Percentiles rank a stretch among this genome's conserved stretches.
Conservation (phyloP, 768 basidiomycete species). For the Termitomyces bulborhizus region DNA sequence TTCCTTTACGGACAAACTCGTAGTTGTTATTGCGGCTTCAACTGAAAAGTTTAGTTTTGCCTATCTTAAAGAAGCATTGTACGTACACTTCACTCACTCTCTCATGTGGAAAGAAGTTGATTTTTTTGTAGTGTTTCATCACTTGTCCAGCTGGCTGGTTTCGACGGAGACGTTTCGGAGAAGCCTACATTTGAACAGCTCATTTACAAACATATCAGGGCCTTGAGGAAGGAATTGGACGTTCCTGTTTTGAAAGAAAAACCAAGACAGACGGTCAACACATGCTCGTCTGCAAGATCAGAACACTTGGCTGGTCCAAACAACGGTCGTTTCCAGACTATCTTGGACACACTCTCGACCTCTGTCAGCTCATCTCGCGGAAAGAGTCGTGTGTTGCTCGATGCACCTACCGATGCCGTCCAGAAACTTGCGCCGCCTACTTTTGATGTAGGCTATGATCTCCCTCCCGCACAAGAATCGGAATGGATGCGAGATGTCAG, state of each 20-base stretch:
- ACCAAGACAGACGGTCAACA: background rate
- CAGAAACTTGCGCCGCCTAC: too few relatives aligned
- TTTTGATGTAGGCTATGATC: background rate
- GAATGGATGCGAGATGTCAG: slow-evolving; percentile 2
- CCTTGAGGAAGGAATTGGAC: slow-evolving; percentile 62
- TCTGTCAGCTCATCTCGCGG: slow-evolving; percentile 1
- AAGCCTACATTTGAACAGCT: slow-evolving; percentile 43
- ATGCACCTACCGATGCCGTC: background rate
- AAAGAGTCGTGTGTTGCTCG: slow-evolving; percentile 8
- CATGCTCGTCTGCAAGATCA: background rate
- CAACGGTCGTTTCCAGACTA: slow-evolving; percentile 14
- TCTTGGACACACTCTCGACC: slow-evolving; percentile 6
- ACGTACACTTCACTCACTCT: slow-evolving; percentile 22
- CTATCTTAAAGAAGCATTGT: slow-evolving; percentile 89
- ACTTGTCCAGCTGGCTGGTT: slow-evolving; percentile 57
- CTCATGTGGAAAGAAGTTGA: background rate
- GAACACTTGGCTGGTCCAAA: slow-evolving; percentile 1
- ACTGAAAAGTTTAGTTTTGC: slow-evolving; percentile 79
- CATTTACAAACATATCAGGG: slow-evolving; percentile 53
- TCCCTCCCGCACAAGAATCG: background rate
- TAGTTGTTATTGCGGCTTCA: slow-evolving; percentile 48
- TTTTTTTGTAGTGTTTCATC: slow-evolving; percentile 52
- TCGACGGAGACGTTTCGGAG: slow-evolving; percentile 32
- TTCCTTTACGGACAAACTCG: slow-evolving; percentile 60
- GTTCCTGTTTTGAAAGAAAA: slow-evolving; percentile 9